Evolutionary conservation across 257 asterid genomes (phyloP).

Genomic region (Cinchona pubescens): DNA sequence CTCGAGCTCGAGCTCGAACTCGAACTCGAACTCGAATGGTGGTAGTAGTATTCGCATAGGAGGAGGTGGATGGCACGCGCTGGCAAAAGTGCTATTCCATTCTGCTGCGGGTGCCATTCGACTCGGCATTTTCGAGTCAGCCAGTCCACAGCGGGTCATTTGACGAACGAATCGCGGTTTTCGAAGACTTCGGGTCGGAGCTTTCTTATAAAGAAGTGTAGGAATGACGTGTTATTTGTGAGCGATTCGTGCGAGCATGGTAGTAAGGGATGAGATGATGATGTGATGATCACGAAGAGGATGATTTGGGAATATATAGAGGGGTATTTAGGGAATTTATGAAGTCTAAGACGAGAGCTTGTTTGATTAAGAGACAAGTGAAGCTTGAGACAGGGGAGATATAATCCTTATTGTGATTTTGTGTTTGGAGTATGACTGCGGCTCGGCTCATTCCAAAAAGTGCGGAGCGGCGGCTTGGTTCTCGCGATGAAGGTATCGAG

Average conservation of each 20-base stretch:
- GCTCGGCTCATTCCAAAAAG: constrained; percentile 63
- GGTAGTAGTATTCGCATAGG: constrained; percentile 36
- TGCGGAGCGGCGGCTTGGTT: constrained; percentile 69
- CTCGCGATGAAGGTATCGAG: constrained; percentile 62
- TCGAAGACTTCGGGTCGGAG: constrained; percentile 88
- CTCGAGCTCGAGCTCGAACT: too few relatives aligned
- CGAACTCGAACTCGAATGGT: too few relatives aligned
- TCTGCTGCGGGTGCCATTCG: constrained; percentile 75
- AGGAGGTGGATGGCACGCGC: constrained; percentile 76
- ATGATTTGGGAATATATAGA: constrained; percentile 63
- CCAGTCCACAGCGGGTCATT: constrained; percentile 47
- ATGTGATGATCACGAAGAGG: too few relatives aligned
- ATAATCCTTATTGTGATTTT: constrained; percentile 77
- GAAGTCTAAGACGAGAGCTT: constrained; percentile 66
- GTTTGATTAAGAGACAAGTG: constrained; percentile 47
- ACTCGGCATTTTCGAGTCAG: constrained; percentile 41
- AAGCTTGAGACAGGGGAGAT: constrained; percentile 47
- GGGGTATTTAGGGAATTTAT: constrained; percentile 70
- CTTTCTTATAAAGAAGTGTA: constrained; percentile 50
- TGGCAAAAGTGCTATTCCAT: constrained; percentile 72
- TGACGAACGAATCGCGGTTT: constrained; percentile 57
- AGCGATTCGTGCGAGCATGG: constrained; percentile 92
- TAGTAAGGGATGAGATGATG: constrained; percentile 26
- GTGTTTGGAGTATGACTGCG: constrained; percentile 89
- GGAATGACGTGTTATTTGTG: constrained; percentile 64